Evolutionary conservation across 345 rosid species (phyloP).

Genomic region (Laguncularia racemosa): DNA sequence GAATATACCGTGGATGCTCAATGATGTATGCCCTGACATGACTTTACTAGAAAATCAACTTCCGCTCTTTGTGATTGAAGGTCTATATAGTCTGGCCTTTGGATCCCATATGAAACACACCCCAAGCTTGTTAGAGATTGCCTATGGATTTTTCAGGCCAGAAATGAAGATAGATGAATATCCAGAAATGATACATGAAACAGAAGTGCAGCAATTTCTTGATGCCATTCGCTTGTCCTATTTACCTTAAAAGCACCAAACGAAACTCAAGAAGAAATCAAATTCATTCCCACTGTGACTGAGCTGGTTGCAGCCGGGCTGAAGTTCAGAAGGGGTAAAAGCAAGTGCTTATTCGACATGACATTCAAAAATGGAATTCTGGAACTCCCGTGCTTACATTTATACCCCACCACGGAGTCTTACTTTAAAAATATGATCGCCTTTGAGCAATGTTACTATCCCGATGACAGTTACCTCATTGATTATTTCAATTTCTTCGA

Average conservation of each 20-base stretch:
- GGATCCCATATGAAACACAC: neutral
- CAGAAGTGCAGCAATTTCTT: slow-evolving; percentile 8
- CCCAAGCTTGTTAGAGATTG: neutral
- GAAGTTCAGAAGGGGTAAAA: neutral
- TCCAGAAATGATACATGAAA: neutral
- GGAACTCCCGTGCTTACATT: neutral
- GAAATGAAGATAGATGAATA: too few species aligned
- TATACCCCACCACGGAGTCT: neutral
- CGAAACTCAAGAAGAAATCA: neutral
- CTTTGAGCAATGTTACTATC: slow-evolving; percentile 13
- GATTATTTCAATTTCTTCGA: neutral
- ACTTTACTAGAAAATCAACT: slow-evolving; percentile 24
- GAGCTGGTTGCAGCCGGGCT: slow-evolving; percentile 13
- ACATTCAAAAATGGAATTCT: slow-evolving; percentile 11
- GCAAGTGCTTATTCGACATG: neutral
- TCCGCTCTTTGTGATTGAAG: slow-evolving; percentile 16
- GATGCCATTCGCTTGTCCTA: slow-evolving; percentile 5
- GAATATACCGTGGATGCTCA: slow-evolving; percentile 1
- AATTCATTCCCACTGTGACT: neutral
- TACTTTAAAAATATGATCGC: slow-evolving; percentile 9
- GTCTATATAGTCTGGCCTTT: neutral
- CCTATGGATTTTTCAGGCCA: neutral
- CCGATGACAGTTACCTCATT: fast-evolving
- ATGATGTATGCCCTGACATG: neutral
- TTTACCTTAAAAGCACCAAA: neutral